Percentiles rank a stretch among this genome's conserved stretches.
These are phyloP conservation scores for Eragrostis nindensis DNA, from an alignment of 176 grass and related monocot genomes.

Conservation along the genomic window DNA sequence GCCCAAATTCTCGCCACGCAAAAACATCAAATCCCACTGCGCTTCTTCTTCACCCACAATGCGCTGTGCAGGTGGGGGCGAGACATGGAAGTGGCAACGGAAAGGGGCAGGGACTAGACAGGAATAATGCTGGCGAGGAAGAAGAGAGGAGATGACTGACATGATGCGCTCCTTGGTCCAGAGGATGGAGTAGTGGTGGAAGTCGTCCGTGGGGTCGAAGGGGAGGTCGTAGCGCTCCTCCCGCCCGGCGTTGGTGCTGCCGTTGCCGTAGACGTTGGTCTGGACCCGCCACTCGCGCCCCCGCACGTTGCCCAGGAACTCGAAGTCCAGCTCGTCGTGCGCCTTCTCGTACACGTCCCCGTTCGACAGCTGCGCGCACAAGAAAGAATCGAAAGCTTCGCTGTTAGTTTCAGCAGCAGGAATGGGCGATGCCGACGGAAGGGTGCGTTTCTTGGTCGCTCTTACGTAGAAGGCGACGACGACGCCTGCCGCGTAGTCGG, in stretches of 20 bases:
- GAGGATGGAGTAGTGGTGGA: constrained; percentile 95
- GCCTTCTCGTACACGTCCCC: constrained; percentile 80
- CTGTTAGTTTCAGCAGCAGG: neutral
- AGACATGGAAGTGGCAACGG: neutral
- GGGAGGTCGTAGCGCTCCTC: constrained; percentile 95
- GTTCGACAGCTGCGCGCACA: constrained; percentile 82
- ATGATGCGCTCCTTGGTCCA: constrained; percentile 68
- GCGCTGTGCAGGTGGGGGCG: neutral
- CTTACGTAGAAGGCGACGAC: constrained; percentile 90
- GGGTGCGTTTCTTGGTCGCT: neutral
- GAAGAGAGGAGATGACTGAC: constrained; percentile 36
- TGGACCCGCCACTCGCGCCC: constrained; percentile 85
- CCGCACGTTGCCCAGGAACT: constrained; percentile 92
- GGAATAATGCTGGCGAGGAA: neutral
- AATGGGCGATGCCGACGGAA: neutral
- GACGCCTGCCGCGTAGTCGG: constrained; percentile 81
- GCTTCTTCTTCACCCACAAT: neutral
- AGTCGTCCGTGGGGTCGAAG: constrained; percentile 85
- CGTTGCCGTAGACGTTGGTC: constrained; percentile 87
- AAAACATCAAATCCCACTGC: neutral
- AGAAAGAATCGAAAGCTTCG: neutral
- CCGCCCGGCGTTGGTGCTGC: constrained; percentile 70
- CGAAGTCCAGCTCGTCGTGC: constrained; percentile 97
- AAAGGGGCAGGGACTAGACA: neutral
- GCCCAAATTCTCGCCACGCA: neutral